These are phyloP conservation scores for Aspergillus latus DNA, from an alignment of 2,329 filamentous ascomycete genomes.

Conservation along the genomic window DNA sequence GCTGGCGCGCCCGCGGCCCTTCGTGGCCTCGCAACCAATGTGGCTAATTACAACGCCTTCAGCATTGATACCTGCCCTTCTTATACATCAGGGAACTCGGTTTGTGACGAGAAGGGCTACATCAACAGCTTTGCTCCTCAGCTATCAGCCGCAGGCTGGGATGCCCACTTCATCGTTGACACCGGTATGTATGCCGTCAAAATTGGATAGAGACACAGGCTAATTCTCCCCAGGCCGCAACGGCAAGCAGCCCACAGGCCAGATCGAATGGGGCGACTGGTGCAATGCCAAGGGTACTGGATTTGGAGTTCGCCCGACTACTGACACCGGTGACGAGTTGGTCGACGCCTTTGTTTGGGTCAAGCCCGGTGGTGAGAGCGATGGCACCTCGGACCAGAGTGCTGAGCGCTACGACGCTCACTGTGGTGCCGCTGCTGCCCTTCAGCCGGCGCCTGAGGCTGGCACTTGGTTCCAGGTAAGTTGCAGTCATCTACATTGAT, in stretches of 20 bases:
- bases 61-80: slow-evolving; percentile 46
- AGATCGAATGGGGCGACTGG: slow-evolving; percentile 64
- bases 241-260: slow-evolving; percentile 59
- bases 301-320: slow-evolving; percentile 63
- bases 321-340: slow-evolving; percentile 58
- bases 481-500: slow-evolving; percentile 24
- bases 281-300: slow-evolving; percentile 65
- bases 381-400: slow-evolving; percentile 51
- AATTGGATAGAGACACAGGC: background rate
- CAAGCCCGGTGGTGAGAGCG: slow-evolving; percentile 63
- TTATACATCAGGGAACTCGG: slow-evolving; percentile 47
- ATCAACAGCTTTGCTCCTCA: slow-evolving; percentile 54
- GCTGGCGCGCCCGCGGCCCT: slow-evolving; percentile 50
- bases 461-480: slow-evolving; percentile 64
- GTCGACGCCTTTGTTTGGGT: slow-evolving; percentile 70
- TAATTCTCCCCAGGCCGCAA: slow-evolving; percentile 51
- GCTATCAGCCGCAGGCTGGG: slow-evolving; percentile 48
- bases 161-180: slow-evolving; percentile 58
- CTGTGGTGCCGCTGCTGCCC: slow-evolving; percentile 55
- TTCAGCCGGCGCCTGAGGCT: slow-evolving; percentile 67
- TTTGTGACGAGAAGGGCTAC: slow-evolving; percentile 56
- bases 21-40: slow-evolving; percentile 57
- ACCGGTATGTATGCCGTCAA: slow-evolving; percentile 40
- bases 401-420: slow-evolving; percentile 55
- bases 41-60: slow-evolving; percentile 61